phyloP scores from a whole-genome alignment of 352 stramenopile genomes.

The Pythium utonaiense region DNA sequence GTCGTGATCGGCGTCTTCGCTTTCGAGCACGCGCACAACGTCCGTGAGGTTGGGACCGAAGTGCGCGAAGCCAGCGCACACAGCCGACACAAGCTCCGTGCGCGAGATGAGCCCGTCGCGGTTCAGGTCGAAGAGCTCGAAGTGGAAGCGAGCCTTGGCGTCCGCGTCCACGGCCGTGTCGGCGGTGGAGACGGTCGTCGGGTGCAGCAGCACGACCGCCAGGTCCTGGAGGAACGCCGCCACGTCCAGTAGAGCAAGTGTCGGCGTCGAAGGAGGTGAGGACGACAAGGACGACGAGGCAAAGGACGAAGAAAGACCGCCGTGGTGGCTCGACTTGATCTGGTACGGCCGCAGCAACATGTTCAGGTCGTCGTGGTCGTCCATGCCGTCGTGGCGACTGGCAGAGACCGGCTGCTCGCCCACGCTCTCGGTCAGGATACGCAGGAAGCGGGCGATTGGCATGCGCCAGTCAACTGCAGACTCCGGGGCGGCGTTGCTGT shows the following conservation, averaged over 20 bases:
- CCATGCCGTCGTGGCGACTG: not conserved
- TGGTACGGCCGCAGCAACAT: slow-evolving; percentile 30
- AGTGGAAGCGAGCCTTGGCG: slow-evolving; percentile 38
- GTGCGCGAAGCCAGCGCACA: slow-evolving; percentile 39
- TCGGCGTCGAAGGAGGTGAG: not conserved
- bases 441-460: slow-evolving; percentile 1
- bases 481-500: too few species aligned
- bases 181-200: slow-evolving; percentile 9
- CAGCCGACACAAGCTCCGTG: slow-evolving; percentile 29
- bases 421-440: not conserved
- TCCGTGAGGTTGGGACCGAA: slow-evolving; percentile 36
- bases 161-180: slow-evolving; percentile 25
- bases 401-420: not conserved
- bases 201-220: slow-evolving; percentile 27
- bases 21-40: slow-evolving; percentile 35
- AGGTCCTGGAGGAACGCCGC: slow-evolving; percentile 30
- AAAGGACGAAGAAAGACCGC: not conserved
- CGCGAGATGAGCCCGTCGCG: slow-evolving; percentile 30
- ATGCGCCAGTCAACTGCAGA: slow-evolving; percentile 2
- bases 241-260: slow-evolving; percentile 6
- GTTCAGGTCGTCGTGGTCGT: slow-evolving; percentile 24
- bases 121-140: slow-evolving; percentile 35
- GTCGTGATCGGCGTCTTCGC: slow-evolving; percentile 37
- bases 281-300: not conserved
- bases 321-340: slow-evolving; percentile 2